These are phyloP conservation scores for Cydonia oblonga DNA, from an alignment of 331 rosid genomes.

Conservation along the genomic window DNA sequence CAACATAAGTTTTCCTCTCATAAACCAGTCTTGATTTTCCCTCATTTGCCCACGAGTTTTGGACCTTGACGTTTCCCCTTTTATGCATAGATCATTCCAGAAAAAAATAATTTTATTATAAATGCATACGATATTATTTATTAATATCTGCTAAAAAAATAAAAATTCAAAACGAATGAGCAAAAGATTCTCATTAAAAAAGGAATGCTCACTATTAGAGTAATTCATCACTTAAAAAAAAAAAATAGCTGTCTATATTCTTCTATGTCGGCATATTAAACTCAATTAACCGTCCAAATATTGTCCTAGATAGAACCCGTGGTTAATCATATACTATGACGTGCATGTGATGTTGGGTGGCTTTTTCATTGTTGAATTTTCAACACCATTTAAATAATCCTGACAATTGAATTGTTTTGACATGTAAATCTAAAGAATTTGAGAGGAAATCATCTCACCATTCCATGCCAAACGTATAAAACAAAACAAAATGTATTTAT, in stretches of 20 bases:
- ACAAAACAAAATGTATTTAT: background rate
- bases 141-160: too few relatives aligned
- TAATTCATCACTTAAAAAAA: background rate
- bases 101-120: too few relatives aligned
- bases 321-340: background rate
- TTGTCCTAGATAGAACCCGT: background rate
- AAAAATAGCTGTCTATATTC: background rate
- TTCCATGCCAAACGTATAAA: background rate
- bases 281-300: background rate
- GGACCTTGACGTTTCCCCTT: too few relatives aligned
- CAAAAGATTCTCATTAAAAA: too few relatives aligned
- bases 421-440: background rate
- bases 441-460: background rate
- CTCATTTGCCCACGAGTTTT: too few relatives aligned
- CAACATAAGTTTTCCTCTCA: too few relatives aligned
- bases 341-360: background rate
- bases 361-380: background rate
- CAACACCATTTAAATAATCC: background rate
- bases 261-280: background rate
- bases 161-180: too few relatives aligned
- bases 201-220: too few relatives aligned
- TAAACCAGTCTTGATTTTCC: too few relatives aligned
- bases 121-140: too few relatives aligned
- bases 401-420: background rate
- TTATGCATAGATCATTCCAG: too few relatives aligned